These are phyloP conservation scores for Collybia mongolica DNA, from an alignment of 768 basidiomycete species.

Conservation along the genomic window DNA sequence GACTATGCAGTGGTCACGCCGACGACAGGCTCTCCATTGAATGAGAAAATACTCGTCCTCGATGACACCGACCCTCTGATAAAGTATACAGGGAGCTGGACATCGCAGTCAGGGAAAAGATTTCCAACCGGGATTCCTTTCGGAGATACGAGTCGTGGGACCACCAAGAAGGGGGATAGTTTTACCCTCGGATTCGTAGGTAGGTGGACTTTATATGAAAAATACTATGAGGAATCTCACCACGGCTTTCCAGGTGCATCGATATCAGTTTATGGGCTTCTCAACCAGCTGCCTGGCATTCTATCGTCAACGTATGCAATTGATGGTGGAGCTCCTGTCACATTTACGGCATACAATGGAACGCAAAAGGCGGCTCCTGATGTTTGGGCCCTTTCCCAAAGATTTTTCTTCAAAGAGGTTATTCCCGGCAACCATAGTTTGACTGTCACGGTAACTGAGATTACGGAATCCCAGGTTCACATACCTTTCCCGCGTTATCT, in stretches of 20 bases:
- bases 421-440: constrained; percentile 4
- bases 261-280: constrained; percentile 5
- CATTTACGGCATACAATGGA: neutral
- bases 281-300: constrained; percentile 2
- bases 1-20: constrained; percentile 8
- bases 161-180: constrained; percentile 1
- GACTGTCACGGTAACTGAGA: constrained; percentile 5
- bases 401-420: constrained; percentile 3
- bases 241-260: neutral
- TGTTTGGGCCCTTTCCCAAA: constrained; percentile 4
- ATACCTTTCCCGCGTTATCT: neutral
- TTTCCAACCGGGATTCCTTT: constrained; percentile 1
- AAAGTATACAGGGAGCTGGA: constrained; percentile 4
- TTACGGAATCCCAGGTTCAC: constrained; percentile 3
- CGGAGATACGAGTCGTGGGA: constrained; percentile 2
- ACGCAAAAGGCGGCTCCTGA: neutral
- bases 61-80: constrained; percentile 7
- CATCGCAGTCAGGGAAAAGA: neutral
- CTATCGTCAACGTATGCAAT: constrained; percentile 3
- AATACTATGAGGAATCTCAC: neutral
- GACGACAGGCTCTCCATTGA: neutral
- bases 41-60: neutral
- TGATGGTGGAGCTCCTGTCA: neutral
- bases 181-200: constrained; percentile 4
- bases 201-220: neutral